Base-by-base conservation (phyloP, 2,329 filamentous ascomycete genomes). In the Arthroderma sp. region DNA sequence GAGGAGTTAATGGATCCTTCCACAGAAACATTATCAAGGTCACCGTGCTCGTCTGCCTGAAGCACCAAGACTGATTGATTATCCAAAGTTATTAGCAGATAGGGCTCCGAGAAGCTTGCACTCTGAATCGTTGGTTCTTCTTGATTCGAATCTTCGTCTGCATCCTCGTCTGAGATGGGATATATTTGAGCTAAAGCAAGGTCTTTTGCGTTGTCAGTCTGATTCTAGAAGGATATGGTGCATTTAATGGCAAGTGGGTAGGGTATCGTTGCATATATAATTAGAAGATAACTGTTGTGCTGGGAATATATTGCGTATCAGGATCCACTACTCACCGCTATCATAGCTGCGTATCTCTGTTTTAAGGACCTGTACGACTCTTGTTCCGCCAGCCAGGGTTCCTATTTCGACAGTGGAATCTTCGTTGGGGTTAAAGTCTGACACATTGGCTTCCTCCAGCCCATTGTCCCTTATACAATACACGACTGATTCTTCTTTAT, bases 271-370 rank as follows among this genome's bases (percentile, higher is more conserved):
- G 30, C 30, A 42, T 44, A 42, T 44, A 40, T 39, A 34, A 32
- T 22, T 22, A 44, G 32, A 36, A 31, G 39, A 45, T 27, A 42
- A 3, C 28, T 33, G 11, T 31, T 27, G 15, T 4, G 8, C n/a
- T 39, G 29, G 4, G 7, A 22, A 36, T 43, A 29, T 29, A 29
- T 10, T 4, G 15, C 15, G 15, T 22, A 22, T 22, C 15, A 22
- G 32, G 31, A 38, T 11, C 52, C 45, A 44, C 39, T 38, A 71
- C 80, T 73, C 63, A 89, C 85, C 81, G 63, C 81, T 81, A 61
- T 96, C 88, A 55, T 95, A 98, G 49, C 83, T 89, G 47, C 89
- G 77, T 27, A 96, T 78, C 57, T 96, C 89, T 1, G 80, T 85
- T 51, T 81, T 83, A 43, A 94, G 71, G 2, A 94, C 81, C 58